Evolutionary conservation across 352 stramenopile genomes (phyloP).

Genomic region (Globisporangium solare): DNA sequence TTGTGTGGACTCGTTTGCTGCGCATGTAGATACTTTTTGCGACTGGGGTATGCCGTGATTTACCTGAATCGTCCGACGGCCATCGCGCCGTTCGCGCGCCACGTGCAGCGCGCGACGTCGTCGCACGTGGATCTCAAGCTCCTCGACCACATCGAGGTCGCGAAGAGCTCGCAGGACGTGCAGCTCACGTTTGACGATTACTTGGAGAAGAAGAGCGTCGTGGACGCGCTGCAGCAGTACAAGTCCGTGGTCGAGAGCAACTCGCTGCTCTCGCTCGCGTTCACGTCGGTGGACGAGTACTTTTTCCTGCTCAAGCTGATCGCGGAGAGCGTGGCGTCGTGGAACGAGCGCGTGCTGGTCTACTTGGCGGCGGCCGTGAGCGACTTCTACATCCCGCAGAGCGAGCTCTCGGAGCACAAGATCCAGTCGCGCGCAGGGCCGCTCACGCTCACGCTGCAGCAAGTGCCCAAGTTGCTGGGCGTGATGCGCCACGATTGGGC

Average conservation of each 20-base stretch:
- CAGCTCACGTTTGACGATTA: constrained; percentile 30
- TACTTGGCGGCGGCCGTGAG: constrained; percentile 96
- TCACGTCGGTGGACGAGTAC: constrained; percentile 96
- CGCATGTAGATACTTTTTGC: constrained; percentile 81
- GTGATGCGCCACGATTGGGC: constrained; percentile 90
- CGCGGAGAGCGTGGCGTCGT: constrained; percentile 51
- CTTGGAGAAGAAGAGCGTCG: constrained; percentile 33
- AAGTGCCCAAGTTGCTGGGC: constrained; percentile 96
- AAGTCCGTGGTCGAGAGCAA: constrained; percentile 30
- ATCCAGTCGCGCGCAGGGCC: constrained; percentile 90
- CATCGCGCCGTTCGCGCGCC: constrained; percentile 80
- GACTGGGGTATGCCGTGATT: constrained; percentile 94
- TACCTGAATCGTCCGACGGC: constrained; percentile 92
- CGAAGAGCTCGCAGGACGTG: constrained; percentile 25
- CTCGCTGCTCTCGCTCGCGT: constrained; percentile 85
- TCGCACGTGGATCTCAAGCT: constrained; percentile 65
- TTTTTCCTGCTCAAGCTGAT: constrained; percentile 89
- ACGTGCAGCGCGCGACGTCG: constrained; percentile 52
- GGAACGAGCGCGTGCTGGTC: constrained; percentile 80
- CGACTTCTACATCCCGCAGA: constrained; percentile 96
- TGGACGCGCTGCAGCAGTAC: constrained; percentile 53
- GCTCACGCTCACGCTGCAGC: constrained; percentile 83
- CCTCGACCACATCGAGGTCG: constrained; percentile 45
- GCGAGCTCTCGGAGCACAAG: constrained; percentile 93
- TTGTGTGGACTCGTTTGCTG: too few relatives aligned